A percentile compares a stretch with the other conserved stretches of the same genome.
These are phyloP conservation scores for Sordariomycetes sp. DNA, from an alignment of 2,329 filamentous ascomycete species.

Conservation along the genomic window DNA sequence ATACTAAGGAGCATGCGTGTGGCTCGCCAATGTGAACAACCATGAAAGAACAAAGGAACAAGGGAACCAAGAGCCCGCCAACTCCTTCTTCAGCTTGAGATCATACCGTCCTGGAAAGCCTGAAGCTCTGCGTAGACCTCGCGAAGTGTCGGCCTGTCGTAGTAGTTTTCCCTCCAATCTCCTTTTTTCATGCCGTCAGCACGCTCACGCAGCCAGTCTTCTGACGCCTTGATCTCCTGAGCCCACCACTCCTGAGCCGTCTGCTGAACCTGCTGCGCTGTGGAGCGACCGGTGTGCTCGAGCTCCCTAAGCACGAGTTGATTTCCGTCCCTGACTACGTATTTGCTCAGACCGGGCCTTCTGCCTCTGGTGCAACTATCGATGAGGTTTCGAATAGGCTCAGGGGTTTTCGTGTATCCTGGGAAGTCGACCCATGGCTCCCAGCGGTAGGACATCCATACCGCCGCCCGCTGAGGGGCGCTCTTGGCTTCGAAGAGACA, in stretches of 20 bases:
- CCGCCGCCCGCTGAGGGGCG: slow-evolving; percentile 44
- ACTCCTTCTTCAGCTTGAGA: not conserved
- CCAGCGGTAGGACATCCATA: slow-evolving; percentile 50
- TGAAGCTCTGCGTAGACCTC: slow-evolving; percentile 28
- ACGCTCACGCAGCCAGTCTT: slow-evolving; percentile 34
- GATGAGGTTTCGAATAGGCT: slow-evolving; percentile 34
- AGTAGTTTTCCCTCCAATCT: slow-evolving; percentile 41
- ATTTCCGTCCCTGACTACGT: slow-evolving; percentile 34
- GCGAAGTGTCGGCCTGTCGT: slow-evolving; percentile 33
- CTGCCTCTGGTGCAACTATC: slow-evolving; percentile 42
- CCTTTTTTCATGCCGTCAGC: slow-evolving; percentile 26
- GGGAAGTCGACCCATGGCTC: slow-evolving; percentile 50
- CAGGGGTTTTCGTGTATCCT: slow-evolving; percentile 36
- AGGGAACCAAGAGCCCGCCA: no score
- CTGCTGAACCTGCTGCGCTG: slow-evolving; percentile 22
- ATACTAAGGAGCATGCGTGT: no score
- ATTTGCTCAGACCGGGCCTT: slow-evolving; percentile 30
- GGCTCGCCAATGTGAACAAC: no score
- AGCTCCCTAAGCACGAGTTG: slow-evolving; percentile 32
- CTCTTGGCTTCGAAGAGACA: slow-evolving; percentile 53
- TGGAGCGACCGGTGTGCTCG: slow-evolving; percentile 20
- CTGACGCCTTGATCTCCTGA: slow-evolving; percentile 35
- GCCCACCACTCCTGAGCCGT: slow-evolving; percentile 38
- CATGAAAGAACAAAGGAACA: no score
- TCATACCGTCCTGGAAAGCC: slow-evolving; percentile 8